Percentiles rank a stretch among this genome's conserved stretches.
phyloP scores from a whole-genome alignment of 805 yeast genomes.

The Maudiozyma turicensis region DNA sequence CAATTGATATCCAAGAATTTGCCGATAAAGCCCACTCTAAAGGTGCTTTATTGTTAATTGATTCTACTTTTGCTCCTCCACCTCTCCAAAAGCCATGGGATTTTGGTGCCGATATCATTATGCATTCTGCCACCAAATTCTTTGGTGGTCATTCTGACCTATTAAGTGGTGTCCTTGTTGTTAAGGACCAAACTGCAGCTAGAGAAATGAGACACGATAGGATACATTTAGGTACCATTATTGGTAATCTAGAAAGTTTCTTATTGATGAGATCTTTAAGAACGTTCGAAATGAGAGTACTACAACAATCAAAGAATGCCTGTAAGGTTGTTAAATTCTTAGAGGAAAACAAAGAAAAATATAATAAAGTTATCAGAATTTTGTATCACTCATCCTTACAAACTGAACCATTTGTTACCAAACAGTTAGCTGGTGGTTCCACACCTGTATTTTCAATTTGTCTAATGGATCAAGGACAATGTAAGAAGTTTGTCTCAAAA shows the following conservation, averaged over 20 bases:
- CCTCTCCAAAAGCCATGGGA: slow-evolving; percentile 75
- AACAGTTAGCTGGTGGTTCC: slow-evolving; percentile 56
- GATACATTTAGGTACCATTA: slow-evolving; percentile 63
- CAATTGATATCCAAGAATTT: slow-evolving; percentile 50
- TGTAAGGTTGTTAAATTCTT: slow-evolving; percentile 51
- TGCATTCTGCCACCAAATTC: slow-evolving; percentile 90
- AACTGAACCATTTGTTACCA: slow-evolving; percentile 51
- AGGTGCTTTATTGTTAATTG: slow-evolving; percentile 70
- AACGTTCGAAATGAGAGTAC: slow-evolving; percentile 66
- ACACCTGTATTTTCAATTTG: slow-evolving; percentile 69
- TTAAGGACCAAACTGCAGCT: slow-evolving; percentile 42
- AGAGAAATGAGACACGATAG: slow-evolving; percentile 50
- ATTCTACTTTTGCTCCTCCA: slow-evolving; percentile 91
- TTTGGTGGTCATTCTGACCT: slow-evolving; percentile 92
- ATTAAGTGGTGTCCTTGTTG: slow-evolving; percentile 68
- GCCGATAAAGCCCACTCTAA: slow-evolving; percentile 64
- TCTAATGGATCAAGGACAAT: slow-evolving; percentile 40
- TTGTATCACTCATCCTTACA: slow-evolving; percentile 74
- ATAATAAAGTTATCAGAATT: slow-evolving; percentile 37
- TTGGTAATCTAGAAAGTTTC: slow-evolving; percentile 68
- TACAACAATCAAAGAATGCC: slow-evolving; percentile 56
- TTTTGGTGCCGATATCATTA: slow-evolving; percentile 77
- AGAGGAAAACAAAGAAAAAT: slow-evolving; percentile 37
- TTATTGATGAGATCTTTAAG: slow-evolving; percentile 70
- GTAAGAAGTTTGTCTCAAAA: slow-evolving; percentile 52